Percentiles rank a stretch among this genome's conserved stretches.
phyloP scores from a whole-genome alignment of 768 basidiomycete species.

The Mrakia gelida region DNA sequence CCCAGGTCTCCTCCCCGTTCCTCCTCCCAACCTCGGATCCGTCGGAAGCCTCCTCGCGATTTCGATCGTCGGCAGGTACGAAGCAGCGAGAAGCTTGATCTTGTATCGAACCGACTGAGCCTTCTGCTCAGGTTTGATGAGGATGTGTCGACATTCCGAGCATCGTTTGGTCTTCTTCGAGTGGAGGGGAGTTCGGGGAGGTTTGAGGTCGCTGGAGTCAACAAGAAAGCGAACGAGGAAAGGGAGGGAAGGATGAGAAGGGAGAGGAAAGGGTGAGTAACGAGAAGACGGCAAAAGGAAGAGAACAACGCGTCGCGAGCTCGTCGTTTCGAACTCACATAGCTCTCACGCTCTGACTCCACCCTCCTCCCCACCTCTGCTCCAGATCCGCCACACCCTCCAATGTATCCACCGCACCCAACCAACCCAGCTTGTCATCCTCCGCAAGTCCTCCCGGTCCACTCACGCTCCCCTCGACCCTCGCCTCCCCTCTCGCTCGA shows the following conservation, averaged over 20 bases:
- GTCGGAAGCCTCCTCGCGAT: constrained; percentile 42
- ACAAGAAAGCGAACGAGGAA: too few species aligned
- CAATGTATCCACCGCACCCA: constrained; percentile 58
- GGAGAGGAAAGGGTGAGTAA: not conserved
- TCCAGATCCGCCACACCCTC: constrained; percentile 60
- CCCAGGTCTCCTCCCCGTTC: not conserved
- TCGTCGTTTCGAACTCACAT: constrained; percentile 50
- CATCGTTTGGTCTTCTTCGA: constrained; percentile 95
- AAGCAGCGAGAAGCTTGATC: constrained; percentile 93
- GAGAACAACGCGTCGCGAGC: not conserved
- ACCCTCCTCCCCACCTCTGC: constrained; percentile 75
- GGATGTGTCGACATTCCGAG: constrained; percentile 85
- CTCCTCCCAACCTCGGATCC: constrained; percentile 26
- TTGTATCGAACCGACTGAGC: constrained; percentile 90
- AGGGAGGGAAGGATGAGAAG: not conserved
- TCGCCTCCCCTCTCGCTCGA: not conserved
- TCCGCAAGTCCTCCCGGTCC: constrained; percentile 31
- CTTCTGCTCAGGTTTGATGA: constrained; percentile 98
- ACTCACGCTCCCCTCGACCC: not conserved
- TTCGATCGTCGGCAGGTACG: constrained; percentile 83
- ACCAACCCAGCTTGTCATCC: constrained; percentile 60
- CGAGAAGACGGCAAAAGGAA: not conserved
- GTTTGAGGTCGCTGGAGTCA: constrained; percentile 64
- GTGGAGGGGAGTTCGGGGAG: constrained; percentile 83
- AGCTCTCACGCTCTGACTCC: constrained; percentile 63